Evolutionary conservation across 2,329 filamentous ascomycete genomes (phyloP).

Genomic region (Rhinocladiella mackenziei): DNA sequence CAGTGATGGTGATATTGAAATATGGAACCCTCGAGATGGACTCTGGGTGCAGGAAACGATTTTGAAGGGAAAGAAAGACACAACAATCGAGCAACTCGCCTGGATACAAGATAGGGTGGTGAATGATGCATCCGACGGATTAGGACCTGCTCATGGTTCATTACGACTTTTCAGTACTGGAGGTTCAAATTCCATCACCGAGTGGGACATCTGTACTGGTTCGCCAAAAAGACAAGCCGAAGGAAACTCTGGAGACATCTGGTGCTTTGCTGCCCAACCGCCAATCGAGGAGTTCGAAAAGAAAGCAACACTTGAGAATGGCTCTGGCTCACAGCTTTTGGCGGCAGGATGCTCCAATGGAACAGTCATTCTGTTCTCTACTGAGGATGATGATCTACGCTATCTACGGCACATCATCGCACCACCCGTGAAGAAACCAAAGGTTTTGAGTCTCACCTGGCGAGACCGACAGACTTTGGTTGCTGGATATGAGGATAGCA

Average conservation of each 20-base stretch:
- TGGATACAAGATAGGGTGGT: slow-evolving; percentile 87
- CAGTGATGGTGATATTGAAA: slow-evolving; percentile 92
- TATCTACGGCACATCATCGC: slow-evolving; percentile 73
- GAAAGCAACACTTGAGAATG: slow-evolving; percentile 34
- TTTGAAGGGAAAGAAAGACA: slow-evolving; percentile 75
- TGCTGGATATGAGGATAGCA: slow-evolving; percentile 92
- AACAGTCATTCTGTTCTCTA: slow-evolving; percentile 79
- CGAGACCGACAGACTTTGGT: slow-evolving; percentile 78
- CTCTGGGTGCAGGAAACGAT: slow-evolving; percentile 91
- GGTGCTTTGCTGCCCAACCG: slow-evolving; percentile 90
- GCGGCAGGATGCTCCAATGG: slow-evolving; percentile 90
- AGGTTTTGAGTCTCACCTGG: slow-evolving; percentile 87
- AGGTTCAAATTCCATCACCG: slow-evolving; percentile 84
- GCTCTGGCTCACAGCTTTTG: slow-evolving; percentile 57
- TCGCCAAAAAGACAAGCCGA: slow-evolving; percentile 75
- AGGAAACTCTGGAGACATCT: slow-evolving; percentile 92
- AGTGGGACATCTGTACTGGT: slow-evolving; percentile 86
- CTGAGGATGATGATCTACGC: slow-evolving; percentile 74
- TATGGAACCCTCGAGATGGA: slow-evolving; percentile 79
- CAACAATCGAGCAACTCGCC: slow-evolving; percentile 82
- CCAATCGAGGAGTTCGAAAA: slow-evolving; percentile 42
- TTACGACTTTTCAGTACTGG: slow-evolving; percentile 93
- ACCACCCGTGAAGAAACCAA: slow-evolving; percentile 75
- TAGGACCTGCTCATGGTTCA: slow-evolving; percentile 59
- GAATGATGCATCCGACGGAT: slow-evolving; percentile 56